phyloP scores from a whole-genome alignment of 768 basidiomycete species.

The Nidula microcarpa region DNA sequence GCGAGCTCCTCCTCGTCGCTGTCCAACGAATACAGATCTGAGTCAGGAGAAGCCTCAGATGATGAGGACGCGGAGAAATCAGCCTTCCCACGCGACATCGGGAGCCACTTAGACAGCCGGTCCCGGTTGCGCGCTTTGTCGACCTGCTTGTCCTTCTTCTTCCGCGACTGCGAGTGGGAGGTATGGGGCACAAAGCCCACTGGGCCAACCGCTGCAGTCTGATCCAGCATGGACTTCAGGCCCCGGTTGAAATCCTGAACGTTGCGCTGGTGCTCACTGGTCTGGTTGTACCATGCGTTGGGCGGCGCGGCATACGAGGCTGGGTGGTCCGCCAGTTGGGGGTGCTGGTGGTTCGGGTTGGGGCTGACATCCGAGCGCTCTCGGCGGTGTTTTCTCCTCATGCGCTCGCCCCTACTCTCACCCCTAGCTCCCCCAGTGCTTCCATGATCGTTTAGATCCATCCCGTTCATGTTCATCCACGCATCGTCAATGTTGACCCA shows the following conservation, averaged over 20 bases:
- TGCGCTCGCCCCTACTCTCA: too few relatives aligned
- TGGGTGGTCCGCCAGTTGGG: too few relatives aligned
- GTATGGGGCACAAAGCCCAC: neutral
- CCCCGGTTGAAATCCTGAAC: neutral
- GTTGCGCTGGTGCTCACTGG: neutral
- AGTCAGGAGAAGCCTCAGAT: neutral
- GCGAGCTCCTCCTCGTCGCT: neutral
- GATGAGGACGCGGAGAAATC: neutral
- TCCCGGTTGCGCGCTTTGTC: constrained; percentile 8
- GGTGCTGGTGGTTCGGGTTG: neutral
- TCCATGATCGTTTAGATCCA: neutral
- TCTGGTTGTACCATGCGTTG: neutral
- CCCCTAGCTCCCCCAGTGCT: too few relatives aligned
- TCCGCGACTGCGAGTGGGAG: neutral
- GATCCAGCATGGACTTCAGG: neutral
- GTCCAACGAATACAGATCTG: neutral
- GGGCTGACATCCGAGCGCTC: neutral
- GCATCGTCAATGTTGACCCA: neutral
- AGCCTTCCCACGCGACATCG: neutral
- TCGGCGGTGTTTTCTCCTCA: neutral
- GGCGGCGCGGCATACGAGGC: too few relatives aligned
- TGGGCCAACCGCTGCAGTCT: neutral
- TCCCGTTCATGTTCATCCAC: neutral
- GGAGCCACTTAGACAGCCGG: constrained; percentile 8
- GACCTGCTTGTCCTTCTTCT: constrained; percentile 11